Evolutionary conservation across 768 basidiomycete genomes (phyloP), one percentile per base, ranked within the genome.

Genomic region (Pleurotus platypus): DNA sequence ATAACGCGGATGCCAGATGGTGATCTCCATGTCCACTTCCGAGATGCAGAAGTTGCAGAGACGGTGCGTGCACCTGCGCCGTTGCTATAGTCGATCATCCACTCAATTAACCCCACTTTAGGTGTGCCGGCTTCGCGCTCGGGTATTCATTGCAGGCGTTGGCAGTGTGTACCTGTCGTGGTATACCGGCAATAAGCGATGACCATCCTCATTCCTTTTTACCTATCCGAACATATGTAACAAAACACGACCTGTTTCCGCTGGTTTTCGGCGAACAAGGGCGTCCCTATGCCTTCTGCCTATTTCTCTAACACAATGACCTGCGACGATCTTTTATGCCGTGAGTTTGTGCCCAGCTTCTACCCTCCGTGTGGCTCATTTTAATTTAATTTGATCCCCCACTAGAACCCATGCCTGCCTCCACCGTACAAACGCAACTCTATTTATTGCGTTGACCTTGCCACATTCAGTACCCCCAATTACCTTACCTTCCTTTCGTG

Each of bases 81-180:
- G 45, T 27, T 5, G 37, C 46, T 13, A 16, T 35, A 50, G 27
- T 48, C 11, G 18, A 30, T 15, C 47, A 35, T 22, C 45, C 55
- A 8, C 30, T 35, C 30, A 53, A 57, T 61, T 49, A 40, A 30
- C 55, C 12, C 57, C 42, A 53, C 7, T 16, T 13, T 58, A 90
- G 89, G 89, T 90, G 2, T 92, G 89, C 65, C 87, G 90, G 40
- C 70, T 92, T 57, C 84, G 87, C 61, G 90, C 90, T 50, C 81
- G 81, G 65, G 90, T 92, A 1, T 76, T 80, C 63, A 91, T 92
- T 57, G 70, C 79, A 39, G 86, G 87, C 47, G 89, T 87, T 7
- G 90, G 90, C 59, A 90, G 88, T 67, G 89, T 91, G 30, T 78
- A 84, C 61, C 73, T 92, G 55, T 91, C 90, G 37, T 91, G 89